Conservation (phyloP, 148 eudicot genomes). For the Linanthus parryae region DNA sequence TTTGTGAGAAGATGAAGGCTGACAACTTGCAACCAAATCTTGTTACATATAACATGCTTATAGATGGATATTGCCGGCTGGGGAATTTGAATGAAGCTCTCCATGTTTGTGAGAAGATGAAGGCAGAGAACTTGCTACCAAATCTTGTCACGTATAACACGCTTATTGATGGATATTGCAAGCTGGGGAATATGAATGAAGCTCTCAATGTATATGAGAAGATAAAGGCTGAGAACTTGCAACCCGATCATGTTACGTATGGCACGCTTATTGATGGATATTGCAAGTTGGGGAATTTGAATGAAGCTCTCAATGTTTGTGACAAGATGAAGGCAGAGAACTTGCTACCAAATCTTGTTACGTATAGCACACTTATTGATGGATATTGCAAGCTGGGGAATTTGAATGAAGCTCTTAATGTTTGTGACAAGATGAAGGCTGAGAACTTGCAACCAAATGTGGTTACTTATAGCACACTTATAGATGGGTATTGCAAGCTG, state of each 20-base stretch:
- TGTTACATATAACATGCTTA: constrained; percentile 56
- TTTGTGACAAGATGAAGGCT: constrained; percentile 50
- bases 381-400: constrained; percentile 59
- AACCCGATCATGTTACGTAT: constrained; percentile 68
- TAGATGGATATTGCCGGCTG: constrained; percentile 52
- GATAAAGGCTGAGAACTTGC: constrained; percentile 63
- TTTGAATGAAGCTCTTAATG: constrained; percentile 37
- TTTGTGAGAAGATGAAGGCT: constrained; percentile 51
- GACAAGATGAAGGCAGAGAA: constrained; percentile 44
- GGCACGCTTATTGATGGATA: constrained; percentile 85
- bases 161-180: constrained; percentile 77
- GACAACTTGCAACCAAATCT: constrained; percentile 71
- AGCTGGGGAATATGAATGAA: constrained; percentile 30
- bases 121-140: constrained; percentile 52
- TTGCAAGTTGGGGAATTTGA: constrained; percentile 64
- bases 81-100: constrained; percentile 61
- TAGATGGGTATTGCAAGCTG: constrained; percentile 59
- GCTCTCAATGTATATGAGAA: constrained; percentile 44
- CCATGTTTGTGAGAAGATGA: constrained; percentile 49
- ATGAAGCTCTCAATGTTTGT: constrained; percentile 56
- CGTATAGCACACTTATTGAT: constrained; percentile 70
- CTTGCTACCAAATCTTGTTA: constrained; percentile 46
- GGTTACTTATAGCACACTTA: constrained; percentile 69
- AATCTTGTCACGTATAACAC: constrained; percentile 77
- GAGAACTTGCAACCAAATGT: constrained; percentile 49